Evolutionary conservation across 805 yeast species (phyloP), one percentile per base, ranked within the genome.

Genomic region (Lipomyces yamadae): DNA sequence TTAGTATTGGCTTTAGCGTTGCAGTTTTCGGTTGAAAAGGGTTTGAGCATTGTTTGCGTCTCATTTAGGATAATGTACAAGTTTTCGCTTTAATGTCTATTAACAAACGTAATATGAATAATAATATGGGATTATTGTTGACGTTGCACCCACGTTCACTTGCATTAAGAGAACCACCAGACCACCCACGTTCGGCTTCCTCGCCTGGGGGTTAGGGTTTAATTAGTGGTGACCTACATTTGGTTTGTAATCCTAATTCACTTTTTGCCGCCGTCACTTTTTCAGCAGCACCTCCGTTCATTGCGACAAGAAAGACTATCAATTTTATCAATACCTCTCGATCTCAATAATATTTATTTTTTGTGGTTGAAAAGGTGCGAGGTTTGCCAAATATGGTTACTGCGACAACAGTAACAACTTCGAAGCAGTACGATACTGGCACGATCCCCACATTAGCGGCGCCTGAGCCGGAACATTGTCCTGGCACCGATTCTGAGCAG

Each of bases 391-490:
- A 42, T 74, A 76, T 57, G 60, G 61, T 56, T 32, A 60, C 64
- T n/a, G 34, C 67, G 30, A 61, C 64, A 6, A 65, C 63, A 10
- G 54, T 61, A 2, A 32, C 50, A 13, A 24, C 45, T 3, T n/a
- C 62, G n/a, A 29, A 58, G 35, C 13, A 8, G 33, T 10, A n/a
- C 60, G 13, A n/a, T 37, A n/a, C 60, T 37, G 64, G 61, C 18
- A 56, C 61, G 10, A 56, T 63, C 53, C 35, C 56, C 24, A 45
- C 65, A n/a, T 70, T 84, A 33, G 81, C 82, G 63, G 91, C 88
- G 0, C 92, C 95, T 0, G 96, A 89, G 74, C 98, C 99, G 0
- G 98, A 92, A 75, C 98, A 95, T 78, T 95, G 99, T 80, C 99
- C 99, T 0, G 99, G 99, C 0, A 97, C 98, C 1, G 97, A 94